phyloP scores from a whole-genome alignment of 345 rosid genomes.

The Bruguiera parviflora region DNA sequence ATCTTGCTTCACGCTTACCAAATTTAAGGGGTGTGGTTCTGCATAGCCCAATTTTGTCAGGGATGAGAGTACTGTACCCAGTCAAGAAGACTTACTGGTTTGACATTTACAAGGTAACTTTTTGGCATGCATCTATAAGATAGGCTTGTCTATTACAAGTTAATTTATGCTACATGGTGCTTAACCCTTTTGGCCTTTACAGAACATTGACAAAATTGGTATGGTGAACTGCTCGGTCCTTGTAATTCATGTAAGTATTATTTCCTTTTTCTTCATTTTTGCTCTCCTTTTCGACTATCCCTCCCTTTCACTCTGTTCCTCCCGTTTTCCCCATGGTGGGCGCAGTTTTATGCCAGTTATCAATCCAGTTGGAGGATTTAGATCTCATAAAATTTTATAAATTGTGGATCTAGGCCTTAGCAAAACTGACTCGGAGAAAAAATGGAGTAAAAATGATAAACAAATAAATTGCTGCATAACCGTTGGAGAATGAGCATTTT shows the following conservation, averaged over 20 bases:
- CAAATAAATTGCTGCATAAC: neutral
- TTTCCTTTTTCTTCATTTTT: slow-evolving; percentile 1
- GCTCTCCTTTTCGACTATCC: neutral
- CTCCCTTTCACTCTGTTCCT: too few relatives aligned
- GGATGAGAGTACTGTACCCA: slow-evolving; percentile 87
- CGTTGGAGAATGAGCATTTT: neutral
- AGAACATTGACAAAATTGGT: slow-evolving; percentile 92
- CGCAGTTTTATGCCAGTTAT: neutral
- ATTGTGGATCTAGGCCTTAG: neutral
- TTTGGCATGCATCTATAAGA: neutral
- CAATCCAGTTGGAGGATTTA: slow-evolving; percentile 1
- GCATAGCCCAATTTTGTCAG: slow-evolving; percentile 89
- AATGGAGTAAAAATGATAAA: too few relatives aligned
- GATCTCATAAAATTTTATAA: neutral
- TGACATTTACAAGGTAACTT: slow-evolving; percentile 83
- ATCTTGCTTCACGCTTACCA: slow-evolving; percentile 79
- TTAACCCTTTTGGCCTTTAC: slow-evolving; percentile 19
- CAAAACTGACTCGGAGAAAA: neutral
- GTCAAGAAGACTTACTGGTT: slow-evolving; percentile 96
- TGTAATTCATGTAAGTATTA: slow-evolving; percentile 75
- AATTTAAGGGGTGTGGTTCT: slow-evolving; percentile 77
- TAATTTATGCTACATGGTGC: too few relatives aligned
- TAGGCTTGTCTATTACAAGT: slow-evolving; percentile 10
- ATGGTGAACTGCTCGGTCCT: slow-evolving; percentile 72
- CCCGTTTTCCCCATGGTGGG: slow-evolving; percentile 2